Evolutionary conservation across 306 rosid species (phyloP).

Genomic region (Abrus precatorius): DNA sequence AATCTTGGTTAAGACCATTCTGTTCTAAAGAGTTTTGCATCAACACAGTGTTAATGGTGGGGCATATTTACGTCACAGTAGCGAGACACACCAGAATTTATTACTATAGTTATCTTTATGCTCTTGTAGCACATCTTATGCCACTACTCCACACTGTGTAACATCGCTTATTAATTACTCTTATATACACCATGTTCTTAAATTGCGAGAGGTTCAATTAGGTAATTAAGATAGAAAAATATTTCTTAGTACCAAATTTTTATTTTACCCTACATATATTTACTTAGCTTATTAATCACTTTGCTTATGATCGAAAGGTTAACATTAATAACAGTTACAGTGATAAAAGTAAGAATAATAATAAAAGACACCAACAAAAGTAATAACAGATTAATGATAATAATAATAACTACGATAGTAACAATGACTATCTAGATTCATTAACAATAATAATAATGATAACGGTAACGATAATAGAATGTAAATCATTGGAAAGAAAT

Average conservation of each 20-base stretch:
- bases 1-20: neutral
- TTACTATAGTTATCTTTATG: neutral
- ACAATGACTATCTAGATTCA: too few species aligned
- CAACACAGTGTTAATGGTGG: neutral
- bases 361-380: too few species aligned
- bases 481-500: too few species aligned
- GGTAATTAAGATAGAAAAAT: conserved; percentile 4
- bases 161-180: neutral
- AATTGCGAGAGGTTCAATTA: neutral
- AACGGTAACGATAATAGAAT: too few species aligned
- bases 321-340: neutral
- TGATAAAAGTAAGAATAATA: too few species aligned
- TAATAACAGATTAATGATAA: too few species aligned
- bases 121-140: neutral
- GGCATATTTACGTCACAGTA: neutral
- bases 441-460: too few species aligned
- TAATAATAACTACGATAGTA: too few species aligned
- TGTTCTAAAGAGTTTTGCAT: neutral
- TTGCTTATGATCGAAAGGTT: neutral
- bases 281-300: neutral
- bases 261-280: neutral
- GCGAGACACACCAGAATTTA: too few species aligned
- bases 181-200: neutral
- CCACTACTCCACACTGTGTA: neutral
- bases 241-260: neutral